Evolutionary conservation across 2,329 filamentous ascomycete genomes (phyloP).

Genomic region (Graphilbum sp.): DNA sequence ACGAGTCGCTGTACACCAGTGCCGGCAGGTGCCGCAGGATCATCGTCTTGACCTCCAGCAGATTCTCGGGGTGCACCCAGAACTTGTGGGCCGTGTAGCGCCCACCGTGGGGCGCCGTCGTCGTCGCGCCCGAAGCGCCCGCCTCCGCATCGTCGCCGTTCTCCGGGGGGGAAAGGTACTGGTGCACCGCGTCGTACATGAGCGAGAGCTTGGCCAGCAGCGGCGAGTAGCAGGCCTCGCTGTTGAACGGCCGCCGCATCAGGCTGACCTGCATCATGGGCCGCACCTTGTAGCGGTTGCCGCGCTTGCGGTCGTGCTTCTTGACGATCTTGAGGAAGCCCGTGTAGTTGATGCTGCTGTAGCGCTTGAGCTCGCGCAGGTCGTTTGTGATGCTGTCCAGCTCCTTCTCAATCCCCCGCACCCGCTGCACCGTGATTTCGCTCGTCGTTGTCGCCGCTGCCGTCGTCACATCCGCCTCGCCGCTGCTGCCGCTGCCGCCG

Average conservation of each 20-base stretch:
- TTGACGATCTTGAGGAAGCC: slow-evolving; percentile 97
- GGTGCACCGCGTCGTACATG: slow-evolving; percentile 75
- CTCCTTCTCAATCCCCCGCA: slow-evolving; percentile 61
- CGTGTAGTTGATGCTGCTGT: slow-evolving; percentile 92
- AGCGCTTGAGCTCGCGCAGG: slow-evolving; percentile 85
- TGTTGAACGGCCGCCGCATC: slow-evolving; percentile 83
- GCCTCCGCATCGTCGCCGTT: slow-evolving; percentile 20
- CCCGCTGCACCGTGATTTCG: slow-evolving; percentile 30
- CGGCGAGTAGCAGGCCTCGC: slow-evolving; percentile 74
- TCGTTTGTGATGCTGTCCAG: slow-evolving; percentile 80
- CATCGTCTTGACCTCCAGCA: slow-evolving; percentile 91
- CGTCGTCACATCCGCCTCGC: not conserved
- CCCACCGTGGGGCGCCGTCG: slow-evolving; percentile 46
- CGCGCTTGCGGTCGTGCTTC: slow-evolving; percentile 93
- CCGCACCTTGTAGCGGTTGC: slow-evolving; percentile 70
- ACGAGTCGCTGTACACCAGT: slow-evolving; percentile 81
- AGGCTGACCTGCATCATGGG: slow-evolving; percentile 84
- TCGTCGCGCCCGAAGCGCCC: not conserved
- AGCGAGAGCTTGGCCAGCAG: slow-evolving; percentile 80
- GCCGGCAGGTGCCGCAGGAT: slow-evolving; percentile 82
- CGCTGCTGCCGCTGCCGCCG: slow-evolving; percentile 25
- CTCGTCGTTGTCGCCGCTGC: slow-evolving; percentile 10
- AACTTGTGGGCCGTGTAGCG: slow-evolving; percentile 81
- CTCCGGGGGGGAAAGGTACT: slow-evolving; percentile 49
- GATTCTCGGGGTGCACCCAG: slow-evolving; percentile 91